These are phyloP conservation scores for Penicillium sp. DNA, from an alignment of 2,329 filamentous ascomycete genomes.

Conservation along the genomic window DNA sequence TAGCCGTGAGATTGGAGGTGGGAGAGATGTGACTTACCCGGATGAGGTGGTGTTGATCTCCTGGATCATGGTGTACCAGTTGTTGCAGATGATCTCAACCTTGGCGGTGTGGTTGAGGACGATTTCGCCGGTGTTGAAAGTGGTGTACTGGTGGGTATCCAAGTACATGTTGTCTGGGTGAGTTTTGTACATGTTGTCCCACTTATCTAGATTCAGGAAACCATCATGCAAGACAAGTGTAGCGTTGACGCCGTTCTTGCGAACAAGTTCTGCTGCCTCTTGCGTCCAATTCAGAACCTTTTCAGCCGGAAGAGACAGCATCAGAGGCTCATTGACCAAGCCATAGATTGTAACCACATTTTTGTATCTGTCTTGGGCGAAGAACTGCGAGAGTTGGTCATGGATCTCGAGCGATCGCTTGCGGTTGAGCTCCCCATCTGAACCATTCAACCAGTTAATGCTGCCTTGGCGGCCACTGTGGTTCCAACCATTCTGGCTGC, in stretches of 20 bases:
- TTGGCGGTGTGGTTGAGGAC: constrained; percentile 79
- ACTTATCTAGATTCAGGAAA: constrained; percentile 87
- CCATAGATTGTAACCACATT: constrained; percentile 93
- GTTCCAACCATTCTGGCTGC: constrained; percentile 97
- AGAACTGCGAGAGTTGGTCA: constrained; percentile 84
- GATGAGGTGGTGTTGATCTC: constrained; percentile 70
- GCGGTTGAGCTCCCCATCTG: constrained; percentile 74
- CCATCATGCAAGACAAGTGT: constrained; percentile 89
- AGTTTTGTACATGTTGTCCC: constrained; percentile 78
- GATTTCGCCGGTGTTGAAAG: constrained; percentile 91
- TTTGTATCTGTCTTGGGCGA: constrained; percentile 87
- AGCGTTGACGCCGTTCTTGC: constrained; percentile 70
- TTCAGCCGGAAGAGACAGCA: constrained; percentile 67
- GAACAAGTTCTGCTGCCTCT: constrained; percentile 70
- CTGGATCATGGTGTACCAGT: constrained; percentile 79
- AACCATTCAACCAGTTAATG: constrained; percentile 90
- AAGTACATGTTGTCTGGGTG: constrained; percentile 71
- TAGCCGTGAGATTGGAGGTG: background rate
- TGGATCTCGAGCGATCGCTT: constrained; percentile 85
- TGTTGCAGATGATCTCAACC: constrained; percentile 81
- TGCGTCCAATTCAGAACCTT: constrained; percentile 79
- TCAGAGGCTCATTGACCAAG: constrained; percentile 89
- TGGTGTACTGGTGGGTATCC: constrained; percentile 98
- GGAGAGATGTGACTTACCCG: constrained; percentile 51
- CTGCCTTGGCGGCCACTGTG: constrained; percentile 81